These are phyloP conservation scores for Aspergillus nanangensis DNA, from an alignment of 495 filamentous ascomycete species.

Conservation along the genomic window DNA sequence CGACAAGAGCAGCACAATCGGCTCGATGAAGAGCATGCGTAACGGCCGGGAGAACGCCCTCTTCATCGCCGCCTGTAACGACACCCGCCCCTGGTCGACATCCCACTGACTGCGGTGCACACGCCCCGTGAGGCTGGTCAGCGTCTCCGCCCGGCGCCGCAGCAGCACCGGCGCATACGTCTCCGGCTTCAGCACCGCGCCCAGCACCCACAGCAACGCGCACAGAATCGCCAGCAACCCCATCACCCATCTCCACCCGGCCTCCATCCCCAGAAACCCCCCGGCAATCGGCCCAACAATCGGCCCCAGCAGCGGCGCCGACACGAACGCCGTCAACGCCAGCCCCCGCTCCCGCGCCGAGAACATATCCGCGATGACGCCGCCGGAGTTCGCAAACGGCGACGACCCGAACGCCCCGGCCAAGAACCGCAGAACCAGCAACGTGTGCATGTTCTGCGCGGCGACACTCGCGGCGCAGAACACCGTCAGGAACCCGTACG, in stretches of 20 bases:
- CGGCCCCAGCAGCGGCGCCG: slow-evolving; percentile 56
- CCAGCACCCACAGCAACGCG: slow-evolving; percentile 22
- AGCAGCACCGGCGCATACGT: slow-evolving; percentile 55
- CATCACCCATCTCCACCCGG: slow-evolving; percentile 56
- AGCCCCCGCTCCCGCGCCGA: slow-evolving; percentile 48
- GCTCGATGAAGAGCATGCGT: slow-evolving; percentile 24
- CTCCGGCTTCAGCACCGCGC: slow-evolving; percentile 44
- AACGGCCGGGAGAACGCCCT: slow-evolving; percentile 23
- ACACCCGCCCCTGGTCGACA: slow-evolving; percentile 4
- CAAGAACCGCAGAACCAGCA: slow-evolving; percentile 40
- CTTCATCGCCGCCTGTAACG: slow-evolving; percentile 13
- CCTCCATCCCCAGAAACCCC: slow-evolving; percentile 42
- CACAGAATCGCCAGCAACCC: slow-evolving; percentile 34
- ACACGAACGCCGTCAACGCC: slow-evolving; percentile 50
- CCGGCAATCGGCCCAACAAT: slow-evolving; percentile 45
- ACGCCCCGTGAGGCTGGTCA: slow-evolving; percentile 46
- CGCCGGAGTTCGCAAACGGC: slow-evolving; percentile 54
- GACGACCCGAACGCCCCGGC: slow-evolving; percentile 59
- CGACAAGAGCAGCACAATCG: slow-evolving; percentile 51
- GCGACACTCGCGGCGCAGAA: slow-evolving; percentile 38
- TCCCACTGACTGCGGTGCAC: not conserved
- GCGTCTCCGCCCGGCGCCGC: slow-evolving; percentile 33
- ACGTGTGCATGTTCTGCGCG: not conserved
- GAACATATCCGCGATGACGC: slow-evolving; percentile 61
- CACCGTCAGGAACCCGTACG: slow-evolving; percentile 31